Evolutionary conservation across 139 green algal species (phyloP), one percentile per base, ranked within the genome.

Genomic region (Zygnema circumcarinatum): DNA sequence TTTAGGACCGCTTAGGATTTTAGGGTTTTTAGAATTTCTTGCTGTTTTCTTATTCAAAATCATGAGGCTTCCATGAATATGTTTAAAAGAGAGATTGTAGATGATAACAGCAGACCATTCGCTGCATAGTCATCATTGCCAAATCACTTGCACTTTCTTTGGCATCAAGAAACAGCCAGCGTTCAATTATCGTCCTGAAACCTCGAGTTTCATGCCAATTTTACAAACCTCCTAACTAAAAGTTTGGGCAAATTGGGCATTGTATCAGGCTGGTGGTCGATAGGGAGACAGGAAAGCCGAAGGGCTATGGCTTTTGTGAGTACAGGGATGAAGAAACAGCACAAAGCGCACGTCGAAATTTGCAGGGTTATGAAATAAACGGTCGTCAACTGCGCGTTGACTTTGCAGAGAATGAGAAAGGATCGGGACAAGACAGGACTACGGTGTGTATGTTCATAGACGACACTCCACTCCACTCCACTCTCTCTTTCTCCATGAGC

Each of bases 301-400:
- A 98, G 39, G 96, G 96, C 25, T 99, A 97, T 89, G 97, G 94
- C 0, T 99, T 99, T 72, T 95, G 93, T 38, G 97, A 99, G 81
- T 99, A 94, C 84, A 94, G 92, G 78, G 97, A 99, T 92, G 90
- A 94, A 2, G 85, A 92, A 41, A 96, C 94, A n/a, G 97, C 97
- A 21, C 91, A 98, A 85, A 96, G 92, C 75, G 95, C 95, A 0
- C 92, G 96, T 36, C 90, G 96, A 42, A 98, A 99, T 87, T 85
- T 98, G 69, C 93, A 93, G 75, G 93, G 92, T 67, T 82, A 87
- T 32, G 94, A 96, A 2, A 76, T 96, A 31, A 93, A 92, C 69
- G 95, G 94, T 35, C 88, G 94, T 11, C 81, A 81, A 29, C 89
- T 97, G 29, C 76, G 93, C 0, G 93, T 96, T 31, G 90, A 94